These are phyloP conservation scores for Sphagnum tenellum DNA, from an alignment of 225 moss, liverwort and hornwort genomes.

Conservation along the genomic window DNA sequence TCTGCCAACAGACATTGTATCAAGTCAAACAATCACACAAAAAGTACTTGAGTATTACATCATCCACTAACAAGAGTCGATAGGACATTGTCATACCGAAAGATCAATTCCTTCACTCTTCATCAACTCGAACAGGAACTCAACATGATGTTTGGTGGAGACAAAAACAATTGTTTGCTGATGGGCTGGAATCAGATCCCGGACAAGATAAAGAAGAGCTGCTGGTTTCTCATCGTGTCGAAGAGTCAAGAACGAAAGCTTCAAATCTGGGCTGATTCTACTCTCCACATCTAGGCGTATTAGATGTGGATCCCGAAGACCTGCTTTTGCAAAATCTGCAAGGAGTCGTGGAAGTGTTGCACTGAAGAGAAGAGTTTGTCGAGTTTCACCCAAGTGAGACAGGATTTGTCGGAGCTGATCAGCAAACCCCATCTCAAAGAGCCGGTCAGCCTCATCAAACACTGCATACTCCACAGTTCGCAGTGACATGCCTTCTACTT, in stretches of 20 bases:
- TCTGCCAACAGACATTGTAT: background rate
- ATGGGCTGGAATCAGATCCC: slow-evolving; percentile 66
- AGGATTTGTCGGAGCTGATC: slow-evolving; percentile 89
- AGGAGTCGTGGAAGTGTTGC: slow-evolving; percentile 79
- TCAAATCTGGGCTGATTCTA: slow-evolving; percentile 76
- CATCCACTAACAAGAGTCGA: too few relatives aligned
- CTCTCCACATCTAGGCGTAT: slow-evolving; percentile 77
- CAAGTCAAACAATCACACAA: background rate
- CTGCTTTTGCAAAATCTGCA: slow-evolving; percentile 91
- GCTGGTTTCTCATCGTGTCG: slow-evolving; percentile 92
- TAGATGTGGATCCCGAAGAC: slow-evolving; percentile 72
- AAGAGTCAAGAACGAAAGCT: slow-evolving; percentile 66
- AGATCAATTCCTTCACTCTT: slow-evolving; percentile 53
- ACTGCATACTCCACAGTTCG: slow-evolving; percentile 80
- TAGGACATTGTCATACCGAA: slow-evolving; percentile 10
- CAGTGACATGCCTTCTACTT: slow-evolving; percentile 86
- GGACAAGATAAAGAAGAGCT: slow-evolving; percentile 64
- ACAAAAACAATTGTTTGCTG: slow-evolving; percentile 95
- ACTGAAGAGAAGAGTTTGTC: slow-evolving; percentile 84
- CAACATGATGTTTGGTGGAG: slow-evolving; percentile 87
- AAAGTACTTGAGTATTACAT: background rate
- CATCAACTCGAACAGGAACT: slow-evolving; percentile 69
- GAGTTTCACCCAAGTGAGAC: slow-evolving; percentile 60
- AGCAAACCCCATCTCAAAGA: slow-evolving; percentile 94
- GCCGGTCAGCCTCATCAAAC: slow-evolving; percentile 87